Conservation (phyloP, 2,329 filamentous ascomycete genomes). For the Trichoderma koningiopsis region DNA sequence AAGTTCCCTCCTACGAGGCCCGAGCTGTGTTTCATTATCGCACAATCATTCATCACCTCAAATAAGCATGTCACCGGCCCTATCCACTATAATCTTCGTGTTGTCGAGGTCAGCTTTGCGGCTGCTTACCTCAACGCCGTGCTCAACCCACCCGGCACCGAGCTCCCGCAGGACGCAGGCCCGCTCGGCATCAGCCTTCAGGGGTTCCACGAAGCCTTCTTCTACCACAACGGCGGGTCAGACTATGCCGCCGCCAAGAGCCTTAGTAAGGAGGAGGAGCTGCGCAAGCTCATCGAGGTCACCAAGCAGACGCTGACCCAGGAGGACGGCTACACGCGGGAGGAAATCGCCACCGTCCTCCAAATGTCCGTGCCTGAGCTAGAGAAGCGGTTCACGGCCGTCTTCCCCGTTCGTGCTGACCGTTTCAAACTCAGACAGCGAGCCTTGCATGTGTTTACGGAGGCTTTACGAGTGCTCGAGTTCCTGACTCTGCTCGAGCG, state of each 20-base stretch:
- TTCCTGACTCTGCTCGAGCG: constrained; percentile 79
- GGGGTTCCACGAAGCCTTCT: constrained; percentile 84
- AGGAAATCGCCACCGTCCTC: constrained; percentile 76
- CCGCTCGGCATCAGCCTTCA: constrained; percentile 82
- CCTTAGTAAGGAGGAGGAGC: constrained; percentile 62
- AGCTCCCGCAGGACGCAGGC: constrained; percentile 74
- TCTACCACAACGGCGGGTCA: constrained; percentile 51
- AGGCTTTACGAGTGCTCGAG: constrained; percentile 80
- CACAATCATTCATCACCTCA: constrained; percentile 89
- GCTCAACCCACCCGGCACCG: constrained; percentile 57
- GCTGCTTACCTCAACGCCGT: constrained; percentile 67
- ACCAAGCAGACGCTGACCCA: constrained; percentile 71
- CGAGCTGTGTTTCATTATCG: constrained; percentile 88
- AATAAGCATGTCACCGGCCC: constrained; percentile 95
- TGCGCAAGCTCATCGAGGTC: constrained; percentile 71
- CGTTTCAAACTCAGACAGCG: constrained; percentile 86
- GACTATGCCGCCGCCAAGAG: constrained; percentile 47
- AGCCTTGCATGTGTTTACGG: constrained; percentile 85
- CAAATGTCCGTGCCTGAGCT: constrained; percentile 70
- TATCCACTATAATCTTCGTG: constrained; percentile 93
- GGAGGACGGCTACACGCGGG: constrained; percentile 83
- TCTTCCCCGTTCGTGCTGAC: constrained; percentile 86
- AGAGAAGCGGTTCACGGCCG: constrained; percentile 77
- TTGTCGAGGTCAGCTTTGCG: constrained; percentile 92
- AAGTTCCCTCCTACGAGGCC: constrained; percentile 79